phyloP scores from a whole-genome alignment of 176 grass and related monocot species.

The Zea mays region DNA sequence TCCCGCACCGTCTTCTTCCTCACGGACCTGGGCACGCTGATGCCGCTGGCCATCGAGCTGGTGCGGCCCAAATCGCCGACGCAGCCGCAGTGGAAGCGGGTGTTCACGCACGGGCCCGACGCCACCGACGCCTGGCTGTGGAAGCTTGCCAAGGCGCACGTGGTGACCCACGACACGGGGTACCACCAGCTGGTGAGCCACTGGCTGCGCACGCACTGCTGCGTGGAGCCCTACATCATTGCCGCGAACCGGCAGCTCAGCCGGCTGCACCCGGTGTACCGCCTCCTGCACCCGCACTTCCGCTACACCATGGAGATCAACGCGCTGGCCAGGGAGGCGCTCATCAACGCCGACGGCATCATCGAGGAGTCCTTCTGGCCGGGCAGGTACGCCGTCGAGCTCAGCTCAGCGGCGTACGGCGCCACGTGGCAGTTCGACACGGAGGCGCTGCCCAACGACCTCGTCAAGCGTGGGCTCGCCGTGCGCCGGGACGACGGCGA shows the following conservation, averaged over 20 bases:
- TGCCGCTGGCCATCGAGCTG: conserved; percentile 73
- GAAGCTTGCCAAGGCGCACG: conserved; percentile 85
- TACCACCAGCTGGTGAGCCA: conserved; percentile 88
- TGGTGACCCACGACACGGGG: conserved; percentile 66
- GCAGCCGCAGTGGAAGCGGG: conserved; percentile 55
- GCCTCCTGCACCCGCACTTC: conserved; percentile 85
- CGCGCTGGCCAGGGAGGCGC: conserved; percentile 54
- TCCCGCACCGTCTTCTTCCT: conserved; percentile 76
- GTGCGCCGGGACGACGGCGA: conserved; percentile 35
- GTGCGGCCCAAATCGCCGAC: conserved; percentile 61
- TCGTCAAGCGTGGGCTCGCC: conserved; percentile 70
- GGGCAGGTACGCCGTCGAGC: conserved; percentile 56
- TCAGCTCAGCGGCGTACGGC: conserved; percentile 68
- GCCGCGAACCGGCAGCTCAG: conserved; percentile 81
- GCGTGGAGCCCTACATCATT: conserved; percentile 86
- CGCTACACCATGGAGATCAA: conserved; percentile 97
- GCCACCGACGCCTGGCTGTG: conserved; percentile 74
- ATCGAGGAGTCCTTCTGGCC: conserved; percentile 77
- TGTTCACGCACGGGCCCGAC: conserved; percentile 53
- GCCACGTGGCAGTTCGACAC: conserved; percentile 73
- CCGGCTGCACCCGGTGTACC: conserved; percentile 75
- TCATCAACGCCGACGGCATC: conserved; percentile 71
- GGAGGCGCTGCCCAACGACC: conserved; percentile 78
- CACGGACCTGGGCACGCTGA: conserved; percentile 46
- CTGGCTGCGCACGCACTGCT: conserved; percentile 80